Percentiles rank a stretch among this genome's conserved stretches.
Evolutionary conservation across 306 rosid species (phyloP).

Genomic region (Ormosia semicastrata): DNA sequence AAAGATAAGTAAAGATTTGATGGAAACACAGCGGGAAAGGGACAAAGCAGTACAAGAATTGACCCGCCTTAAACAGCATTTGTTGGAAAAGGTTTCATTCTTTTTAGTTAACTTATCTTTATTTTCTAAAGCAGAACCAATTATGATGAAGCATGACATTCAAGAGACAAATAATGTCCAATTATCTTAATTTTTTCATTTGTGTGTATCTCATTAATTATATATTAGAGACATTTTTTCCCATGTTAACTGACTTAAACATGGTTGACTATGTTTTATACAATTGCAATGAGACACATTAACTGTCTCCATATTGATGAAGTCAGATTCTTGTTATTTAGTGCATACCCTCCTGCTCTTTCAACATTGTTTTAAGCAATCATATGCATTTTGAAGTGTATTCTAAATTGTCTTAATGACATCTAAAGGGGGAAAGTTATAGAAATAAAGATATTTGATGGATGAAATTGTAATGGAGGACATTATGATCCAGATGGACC

Average conservation of each 20-base stretch:
- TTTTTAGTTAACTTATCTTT: neutral
- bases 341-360: neutral
- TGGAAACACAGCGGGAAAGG: constrained; percentile 66
- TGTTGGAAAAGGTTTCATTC: constrained; percentile 78
- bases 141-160: constrained; percentile 2
- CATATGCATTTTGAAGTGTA: neutral
- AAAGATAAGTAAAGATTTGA: constrained; percentile 63
- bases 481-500: neutral
- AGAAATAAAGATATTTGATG: neutral
- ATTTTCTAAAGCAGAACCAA: neutral
- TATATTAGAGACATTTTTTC: neutral
- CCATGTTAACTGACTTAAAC: neutral
- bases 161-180: neutral
- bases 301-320: neutral
- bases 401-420: neutral
- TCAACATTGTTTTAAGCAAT: constrained; percentile 3
- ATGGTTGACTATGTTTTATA: neutral
- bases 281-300: neutral
- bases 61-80: constrained; percentile 95
- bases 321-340: neutral
- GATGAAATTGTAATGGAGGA: neutral
- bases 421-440: neutral
- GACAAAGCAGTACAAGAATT: constrained; percentile 78
- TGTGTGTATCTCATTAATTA: constrained; percentile 6
- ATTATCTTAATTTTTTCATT: neutral